These are phyloP conservation scores for Tylopilus vinaceipallidus DNA, from an alignment of 768 basidiomycete species.

Conservation along the genomic window DNA sequence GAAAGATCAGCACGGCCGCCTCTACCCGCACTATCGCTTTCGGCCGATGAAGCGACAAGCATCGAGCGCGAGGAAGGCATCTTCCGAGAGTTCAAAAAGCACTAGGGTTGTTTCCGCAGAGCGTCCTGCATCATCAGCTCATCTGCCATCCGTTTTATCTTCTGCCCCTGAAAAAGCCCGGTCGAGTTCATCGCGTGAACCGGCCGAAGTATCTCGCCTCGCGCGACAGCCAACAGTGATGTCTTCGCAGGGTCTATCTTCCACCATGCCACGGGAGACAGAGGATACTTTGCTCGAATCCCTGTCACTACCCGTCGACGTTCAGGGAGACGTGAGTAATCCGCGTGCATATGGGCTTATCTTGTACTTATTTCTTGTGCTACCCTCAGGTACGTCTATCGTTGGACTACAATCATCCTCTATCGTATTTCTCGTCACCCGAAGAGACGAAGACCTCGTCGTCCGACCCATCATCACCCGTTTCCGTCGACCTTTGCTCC, in stretches of 20 bases:
- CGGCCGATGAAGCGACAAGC: conserved; percentile 47
- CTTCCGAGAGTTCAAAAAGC: conserved; percentile 12
- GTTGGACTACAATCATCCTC: not conserved
- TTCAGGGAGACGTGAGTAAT: conserved; percentile 11
- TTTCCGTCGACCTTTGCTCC: not conserved
- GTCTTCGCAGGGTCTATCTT: not conserved
- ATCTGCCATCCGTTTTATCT: conserved; percentile 18
- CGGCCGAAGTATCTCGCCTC: not conserved
- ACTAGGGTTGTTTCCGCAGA: conserved; percentile 3
- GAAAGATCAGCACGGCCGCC: conserved; percentile 52
- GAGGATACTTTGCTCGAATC: not conserved
- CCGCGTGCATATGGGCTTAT: not conserved
- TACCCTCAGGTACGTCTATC: not conserved
- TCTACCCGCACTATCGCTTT: conserved; percentile 64
- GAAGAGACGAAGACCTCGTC: not conserved
- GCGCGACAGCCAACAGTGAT: not conserved
- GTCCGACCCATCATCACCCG: conserved; percentile 1
- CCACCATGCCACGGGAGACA: not conserved
- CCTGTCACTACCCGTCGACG: not conserved
- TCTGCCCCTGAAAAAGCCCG: conserved; percentile 1
- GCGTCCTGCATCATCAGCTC: not conserved
- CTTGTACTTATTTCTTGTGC: not conserved
- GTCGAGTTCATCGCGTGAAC: conserved; percentile 4
- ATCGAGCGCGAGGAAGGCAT: conserved; percentile 17
- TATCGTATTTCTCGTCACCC: conserved; percentile 1